Evolutionary conservation across 192 early-diverging fungal species (phyloP).

Genomic region (Coemansia sp.): DNA sequence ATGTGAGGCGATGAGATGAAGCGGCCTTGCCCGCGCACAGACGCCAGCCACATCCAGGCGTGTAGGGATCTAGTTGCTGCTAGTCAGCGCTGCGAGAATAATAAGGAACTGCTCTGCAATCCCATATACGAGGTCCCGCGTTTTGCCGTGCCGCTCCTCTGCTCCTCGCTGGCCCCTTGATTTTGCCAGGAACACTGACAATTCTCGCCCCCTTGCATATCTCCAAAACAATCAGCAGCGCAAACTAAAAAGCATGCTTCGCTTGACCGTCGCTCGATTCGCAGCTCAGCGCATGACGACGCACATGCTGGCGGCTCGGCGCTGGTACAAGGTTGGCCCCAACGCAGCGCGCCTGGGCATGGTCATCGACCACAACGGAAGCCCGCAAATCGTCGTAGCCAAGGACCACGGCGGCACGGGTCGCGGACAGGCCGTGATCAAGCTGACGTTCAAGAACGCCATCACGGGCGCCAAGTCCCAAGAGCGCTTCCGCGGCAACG

Average conservation of each 20-base stretch:
- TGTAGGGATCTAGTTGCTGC: no score
- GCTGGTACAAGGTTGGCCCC: constrained; percentile 42
- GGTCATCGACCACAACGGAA: constrained; percentile 70
- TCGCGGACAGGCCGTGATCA: constrained; percentile 66
- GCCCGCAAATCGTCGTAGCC: constrained; percentile 67
- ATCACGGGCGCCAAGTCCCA: constrained; percentile 59
- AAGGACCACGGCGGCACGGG: constrained; percentile 72
- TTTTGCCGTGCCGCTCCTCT: neutral
- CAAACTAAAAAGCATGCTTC: no score
- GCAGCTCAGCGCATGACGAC: neutral
- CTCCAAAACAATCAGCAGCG: neutral
- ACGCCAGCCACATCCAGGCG: no score
- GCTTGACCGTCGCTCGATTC: neutral
- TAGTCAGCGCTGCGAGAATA: neutral
- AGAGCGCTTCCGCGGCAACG: constrained; percentile 74
- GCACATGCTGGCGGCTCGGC: constrained; percentile 1
- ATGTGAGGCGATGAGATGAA: neutral
- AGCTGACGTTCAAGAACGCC: constrained; percentile 74
- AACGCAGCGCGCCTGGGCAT: constrained; percentile 62
- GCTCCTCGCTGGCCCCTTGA: neutral
- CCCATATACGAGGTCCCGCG: neutral
- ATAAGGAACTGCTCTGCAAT: no score
- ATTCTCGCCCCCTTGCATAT: neutral
- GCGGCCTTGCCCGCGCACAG: neutral
- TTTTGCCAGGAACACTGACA: neutral